phyloP scores from a whole-genome alignment of 2,329 filamentous ascomycete species.

The Sporothrix variecibatus region DNA sequence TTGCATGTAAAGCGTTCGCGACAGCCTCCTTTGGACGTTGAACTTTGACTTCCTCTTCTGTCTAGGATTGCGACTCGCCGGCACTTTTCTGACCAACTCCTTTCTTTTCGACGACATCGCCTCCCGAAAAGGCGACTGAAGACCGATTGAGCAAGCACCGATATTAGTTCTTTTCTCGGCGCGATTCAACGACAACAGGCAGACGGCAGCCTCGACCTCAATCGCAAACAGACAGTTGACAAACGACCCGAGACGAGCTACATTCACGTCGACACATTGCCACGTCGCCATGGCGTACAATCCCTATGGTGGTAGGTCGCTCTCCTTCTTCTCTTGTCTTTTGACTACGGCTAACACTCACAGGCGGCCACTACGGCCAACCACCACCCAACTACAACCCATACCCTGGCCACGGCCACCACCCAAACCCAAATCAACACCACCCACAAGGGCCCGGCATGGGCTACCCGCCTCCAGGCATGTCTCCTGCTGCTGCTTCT shows the following conservation, averaged over 20 bases:
- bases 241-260: not conserved
- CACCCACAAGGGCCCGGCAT: constrained; percentile 60
- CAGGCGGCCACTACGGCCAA: constrained; percentile 63
- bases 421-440: constrained; percentile 26
- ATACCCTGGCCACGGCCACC: constrained; percentile 59
- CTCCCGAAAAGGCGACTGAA: not conserved
- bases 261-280: not conserved
- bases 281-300: constrained; percentile 58
- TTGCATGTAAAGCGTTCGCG: constrained; percentile 13
- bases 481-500: constrained; percentile 59
- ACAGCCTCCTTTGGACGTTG: not conserved
- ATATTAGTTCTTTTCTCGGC: not conserved
- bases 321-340: not conserved
- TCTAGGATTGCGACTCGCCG: not conserved
- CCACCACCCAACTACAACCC: constrained; percentile 69
- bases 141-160: not conserved
- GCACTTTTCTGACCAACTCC: not conserved
- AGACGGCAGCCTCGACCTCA: not conserved
- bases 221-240: not conserved
- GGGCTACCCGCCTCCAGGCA: constrained; percentile 78
- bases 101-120: not conserved
- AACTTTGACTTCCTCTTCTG: not conserved
- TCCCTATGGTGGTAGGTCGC: constrained; percentile 55
- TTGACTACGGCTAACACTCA: not conserved
- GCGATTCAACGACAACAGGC: not conserved